Percentiles rank a stretch among this genome's conserved stretches.
Conservation (phyloP, 2,329 filamentous ascomycete species). For the Paecilomyces variotii region DNA sequence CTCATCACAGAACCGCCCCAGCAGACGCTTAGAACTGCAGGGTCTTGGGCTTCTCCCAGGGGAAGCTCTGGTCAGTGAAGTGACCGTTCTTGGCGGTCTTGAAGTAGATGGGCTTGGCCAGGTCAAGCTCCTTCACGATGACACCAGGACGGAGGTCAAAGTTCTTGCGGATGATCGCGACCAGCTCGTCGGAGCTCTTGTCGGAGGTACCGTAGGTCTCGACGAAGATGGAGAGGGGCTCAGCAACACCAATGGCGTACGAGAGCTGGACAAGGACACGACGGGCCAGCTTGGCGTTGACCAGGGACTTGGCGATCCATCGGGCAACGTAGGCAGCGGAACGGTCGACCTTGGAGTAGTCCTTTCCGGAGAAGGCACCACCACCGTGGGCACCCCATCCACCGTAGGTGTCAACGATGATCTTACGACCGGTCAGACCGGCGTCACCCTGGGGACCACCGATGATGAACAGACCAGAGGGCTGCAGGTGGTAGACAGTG, state of each 20-base stretch:
- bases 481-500: constrained; percentile 98
- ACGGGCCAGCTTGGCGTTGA: constrained; percentile 79
- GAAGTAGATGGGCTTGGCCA: constrained; percentile 94
- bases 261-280: constrained; percentile 95
- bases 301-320: constrained; percentile 98
- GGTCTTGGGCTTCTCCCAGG: constrained; percentile 95
- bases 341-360: constrained; percentile 99
- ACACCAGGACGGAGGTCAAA: constrained; percentile 97
- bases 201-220: constrained; percentile 93
- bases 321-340: constrained; percentile 95
- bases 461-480: constrained; percentile 97
- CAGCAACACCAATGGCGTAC: constrained; percentile 97
- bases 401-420: constrained; percentile 99
- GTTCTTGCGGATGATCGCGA: constrained; percentile 89
- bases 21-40: constrained; percentile 69
- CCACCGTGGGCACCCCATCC: constrained; percentile 99
- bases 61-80: constrained; percentile 97
- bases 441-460: constrained; percentile 98
- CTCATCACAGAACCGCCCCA: constrained; percentile 26
- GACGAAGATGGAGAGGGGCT: constrained; percentile 96
- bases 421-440: constrained; percentile 97
- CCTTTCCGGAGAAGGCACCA: constrained; percentile 99
- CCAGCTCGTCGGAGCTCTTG: constrained; percentile 85
- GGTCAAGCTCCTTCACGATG: constrained; percentile 94
- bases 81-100: constrained; percentile 99